phyloP scores from a whole-genome alignment of 2,329 filamentous ascomycete species.

The Pseudocercospora musae region DNA sequence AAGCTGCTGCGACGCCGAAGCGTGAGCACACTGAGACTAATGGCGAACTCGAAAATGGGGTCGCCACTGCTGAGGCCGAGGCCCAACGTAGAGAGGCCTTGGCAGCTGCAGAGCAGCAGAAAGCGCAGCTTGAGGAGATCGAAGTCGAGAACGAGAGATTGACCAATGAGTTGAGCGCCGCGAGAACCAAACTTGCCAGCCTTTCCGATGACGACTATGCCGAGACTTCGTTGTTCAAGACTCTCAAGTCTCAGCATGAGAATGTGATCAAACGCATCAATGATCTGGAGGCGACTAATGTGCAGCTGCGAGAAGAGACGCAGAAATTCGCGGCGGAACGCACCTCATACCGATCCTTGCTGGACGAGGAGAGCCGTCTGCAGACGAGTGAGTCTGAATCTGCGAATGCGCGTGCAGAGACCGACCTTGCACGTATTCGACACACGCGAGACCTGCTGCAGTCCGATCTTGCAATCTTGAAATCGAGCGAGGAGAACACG shows the following conservation, averaged over 20 bases:
- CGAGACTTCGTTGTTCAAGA: conserved; percentile 89
- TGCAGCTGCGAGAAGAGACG: conserved; percentile 77
- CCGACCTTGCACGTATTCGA: conserved; percentile 80
- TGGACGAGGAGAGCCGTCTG: conserved; percentile 75
- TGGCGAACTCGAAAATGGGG: conserved; percentile 54
- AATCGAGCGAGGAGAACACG: conserved; percentile 74
- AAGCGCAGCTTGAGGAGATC: conserved; percentile 78
- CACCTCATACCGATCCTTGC: conserved; percentile 72
- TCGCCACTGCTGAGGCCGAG: conserved; percentile 65
- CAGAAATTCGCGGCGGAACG: conserved; percentile 82
- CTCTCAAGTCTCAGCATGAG: conserved; percentile 83
- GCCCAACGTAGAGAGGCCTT: conserved; percentile 73
- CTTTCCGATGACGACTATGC: conserved; percentile 91
- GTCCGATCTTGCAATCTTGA: conserved; percentile 76
- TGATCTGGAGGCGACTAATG: conserved; percentile 83
- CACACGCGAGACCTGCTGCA: conserved; percentile 79
- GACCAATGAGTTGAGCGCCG: conserved; percentile 73
- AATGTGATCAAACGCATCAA: conserved; percentile 91
- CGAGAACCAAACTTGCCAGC: conserved; percentile 65
- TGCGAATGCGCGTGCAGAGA: conserved; percentile 75
- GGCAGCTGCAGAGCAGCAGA: conserved; percentile 75
- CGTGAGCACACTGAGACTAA: conserved; percentile 51
- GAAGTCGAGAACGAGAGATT: conserved; percentile 73
- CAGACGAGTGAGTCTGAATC: conserved; percentile 75
- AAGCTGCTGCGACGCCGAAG: conserved; percentile 40